These are phyloP conservation scores for Erysimum pusillum DNA, from an alignment of 441 rosid species.

Conservation along the genomic window DNA sequence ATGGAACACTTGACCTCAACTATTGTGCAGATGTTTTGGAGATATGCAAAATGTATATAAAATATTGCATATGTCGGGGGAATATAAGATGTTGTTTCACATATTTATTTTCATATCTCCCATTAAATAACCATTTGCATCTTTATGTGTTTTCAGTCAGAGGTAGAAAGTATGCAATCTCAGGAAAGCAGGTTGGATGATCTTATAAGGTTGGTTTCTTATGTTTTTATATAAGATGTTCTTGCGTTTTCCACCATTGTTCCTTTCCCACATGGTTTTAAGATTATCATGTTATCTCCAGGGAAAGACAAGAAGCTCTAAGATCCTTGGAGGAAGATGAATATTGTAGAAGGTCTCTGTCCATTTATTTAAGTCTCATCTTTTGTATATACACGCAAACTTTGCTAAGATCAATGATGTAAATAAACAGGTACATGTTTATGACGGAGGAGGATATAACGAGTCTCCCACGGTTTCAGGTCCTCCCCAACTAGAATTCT, in stretches of 20 bases:
- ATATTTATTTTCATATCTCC: neutral
- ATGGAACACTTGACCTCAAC: too few relatives aligned
- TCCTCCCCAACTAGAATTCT: constrained; percentile 43
- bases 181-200: constrained; percentile 70
- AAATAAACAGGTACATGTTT: constrained; percentile 67
- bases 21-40: too few relatives aligned
- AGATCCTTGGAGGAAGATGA: constrained; percentile 65
- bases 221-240: constrained; percentile 9
- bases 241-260: neutral
- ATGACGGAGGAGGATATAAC: constrained; percentile 75
- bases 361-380: constrained; percentile 22
- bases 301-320: constrained; percentile 70
- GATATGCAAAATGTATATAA: too few relatives aligned
- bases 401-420: constrained; percentile 33
- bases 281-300: constrained; percentile 47
- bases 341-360: constrained; percentile 55
- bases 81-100: too few relatives aligned
- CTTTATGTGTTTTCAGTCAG: constrained; percentile 54
- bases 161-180: constrained; percentile 57
- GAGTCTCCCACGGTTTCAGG: constrained; percentile 73
- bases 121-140: neutral
- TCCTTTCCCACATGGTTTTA: constrained; percentile 27
- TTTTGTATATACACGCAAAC: constrained; percentile 5
- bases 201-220: constrained; percentile 66
- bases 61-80: too few relatives aligned